Evolutionary conservation across 176 grass and related monocot genomes (phyloP), one percentile per base, ranked within the genome.

Genomic region (Bolboschoenus planiculmis): DNA sequence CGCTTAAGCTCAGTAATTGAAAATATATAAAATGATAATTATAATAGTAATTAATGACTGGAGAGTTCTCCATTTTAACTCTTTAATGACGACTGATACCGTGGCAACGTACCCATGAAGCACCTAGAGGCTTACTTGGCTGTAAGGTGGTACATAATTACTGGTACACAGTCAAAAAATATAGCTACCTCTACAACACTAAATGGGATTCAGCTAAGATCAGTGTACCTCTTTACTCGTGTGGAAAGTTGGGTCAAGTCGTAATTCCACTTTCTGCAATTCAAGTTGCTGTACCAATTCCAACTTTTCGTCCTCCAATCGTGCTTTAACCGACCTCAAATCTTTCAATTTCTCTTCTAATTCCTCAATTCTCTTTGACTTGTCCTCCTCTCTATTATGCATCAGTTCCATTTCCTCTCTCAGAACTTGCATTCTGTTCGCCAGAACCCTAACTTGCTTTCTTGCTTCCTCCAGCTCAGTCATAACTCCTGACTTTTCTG

Each of bases 261-360:
- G 85, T 71, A 87, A 80, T 71, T 86, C 85, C 58, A 70, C 83
- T 8, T 26, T 75, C 42, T 48, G 70, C 56, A 84, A 48, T 83
- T 95, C 85, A 87, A 95, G 21, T 84, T 83, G 84, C 31, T 80
- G 87, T 83, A 54, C 66, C 84, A 99, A 87, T 56, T 90, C 90
- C 0, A 80, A 86, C 15, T 99, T 99, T 76, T 99, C 93, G 55
- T 90, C 82, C 74, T 84, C 84, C 56, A 99, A 76, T 58, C 79
- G 81, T 76, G 89, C 86, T 74, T 93, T 95, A 5, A 18, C 78
- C 79, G 73, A 81, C 87, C 83, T 90, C 42, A 95, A 87, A 27
- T 88, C 82, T 74, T 56, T 83, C 64, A 64, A 56, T 85, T 91
- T 91, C 37, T 89, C 80, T 87, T 91, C 89, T 77, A 99, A 82